Evolutionary conservation across 2,329 filamentous ascomycete species (phyloP).

Genomic region (Aureobasidium sp.): DNA sequence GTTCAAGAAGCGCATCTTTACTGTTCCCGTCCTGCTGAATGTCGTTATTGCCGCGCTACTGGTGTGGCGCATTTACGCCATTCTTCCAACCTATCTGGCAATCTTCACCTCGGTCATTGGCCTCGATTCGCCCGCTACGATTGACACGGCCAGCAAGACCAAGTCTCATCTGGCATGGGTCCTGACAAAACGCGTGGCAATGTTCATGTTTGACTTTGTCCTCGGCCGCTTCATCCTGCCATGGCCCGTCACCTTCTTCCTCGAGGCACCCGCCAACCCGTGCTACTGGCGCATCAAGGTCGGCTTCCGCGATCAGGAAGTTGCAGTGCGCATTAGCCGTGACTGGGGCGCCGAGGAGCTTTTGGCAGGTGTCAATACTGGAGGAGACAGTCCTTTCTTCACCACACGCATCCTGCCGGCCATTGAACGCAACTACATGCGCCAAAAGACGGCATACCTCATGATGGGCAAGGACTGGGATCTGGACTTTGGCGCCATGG

Average conservation of each 20-base stretch:
- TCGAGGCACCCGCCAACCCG: constrained; percentile 58
- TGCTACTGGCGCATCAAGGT: constrained; percentile 64
- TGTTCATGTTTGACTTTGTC: constrained; percentile 68
- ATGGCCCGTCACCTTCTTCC: constrained; percentile 47
- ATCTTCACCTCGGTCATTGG: constrained; percentile 61
- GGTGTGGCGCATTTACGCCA: constrained; percentile 59
- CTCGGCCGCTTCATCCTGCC: constrained; percentile 38
- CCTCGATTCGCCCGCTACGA: constrained; percentile 57
- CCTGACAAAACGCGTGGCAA: constrained; percentile 53
- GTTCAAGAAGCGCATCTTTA: constrained; percentile 78
- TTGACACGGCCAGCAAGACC: constrained; percentile 51
- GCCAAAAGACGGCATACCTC: constrained; percentile 78
- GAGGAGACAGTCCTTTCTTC: constrained; percentile 49
- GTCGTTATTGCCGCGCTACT: constrained; percentile 58
- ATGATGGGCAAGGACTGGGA: constrained; percentile 83
- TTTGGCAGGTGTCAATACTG: constrained; percentile 46
- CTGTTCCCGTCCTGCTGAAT: constrained; percentile 73
- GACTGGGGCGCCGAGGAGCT: constrained; percentile 60
- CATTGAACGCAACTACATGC: constrained; percentile 58
- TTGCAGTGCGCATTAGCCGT: constrained; percentile 72
- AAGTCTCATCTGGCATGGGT: constrained; percentile 52
- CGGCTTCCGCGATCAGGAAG: constrained; percentile 72
- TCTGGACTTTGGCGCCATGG: constrained; percentile 77
- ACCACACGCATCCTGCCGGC: constrained; percentile 59
- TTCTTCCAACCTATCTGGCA: constrained; percentile 65